phyloP scores from a whole-genome alignment of 75 land plant genomes.

The Gnetum montanum region DNA sequence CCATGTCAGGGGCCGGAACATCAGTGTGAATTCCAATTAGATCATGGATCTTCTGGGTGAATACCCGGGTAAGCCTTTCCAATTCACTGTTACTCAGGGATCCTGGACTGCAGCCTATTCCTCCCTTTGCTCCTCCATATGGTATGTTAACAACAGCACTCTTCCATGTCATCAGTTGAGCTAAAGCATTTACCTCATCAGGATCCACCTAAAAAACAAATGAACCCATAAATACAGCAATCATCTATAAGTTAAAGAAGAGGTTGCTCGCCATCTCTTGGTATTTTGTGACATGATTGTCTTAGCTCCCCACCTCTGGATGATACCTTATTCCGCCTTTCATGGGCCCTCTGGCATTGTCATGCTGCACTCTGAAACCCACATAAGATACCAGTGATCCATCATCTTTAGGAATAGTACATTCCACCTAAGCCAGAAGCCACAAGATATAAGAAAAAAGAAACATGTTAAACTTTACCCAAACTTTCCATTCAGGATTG shows the following conservation, averaged over 20 bases:
- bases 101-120: constrained; percentile 59
- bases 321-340: constrained; percentile 34
- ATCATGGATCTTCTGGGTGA: constrained; percentile 81
- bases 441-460: not conserved
- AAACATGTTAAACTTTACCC: no score
- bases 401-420: constrained; percentile 32
- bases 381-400: constrained; percentile 22
- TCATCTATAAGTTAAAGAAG: not conserved
- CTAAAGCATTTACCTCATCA: constrained; percentile 86
- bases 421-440: constrained; percentile 20
- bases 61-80: constrained; percentile 76
- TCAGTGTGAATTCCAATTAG: constrained; percentile 66
- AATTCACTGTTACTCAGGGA: constrained; percentile 54
- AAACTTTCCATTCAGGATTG: no score
- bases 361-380: constrained; percentile 37
- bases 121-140: constrained; percentile 87
- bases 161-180: constrained; percentile 93
- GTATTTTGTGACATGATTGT: not conserved
- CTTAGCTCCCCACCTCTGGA: constrained; percentile 17
- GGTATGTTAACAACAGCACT: constrained; percentile 78
- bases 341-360: constrained; percentile 33
- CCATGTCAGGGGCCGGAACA: constrained; percentile 86
- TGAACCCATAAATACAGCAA: not conserved
- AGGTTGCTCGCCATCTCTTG: not conserved
- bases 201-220: constrained; percentile 52